Conservation (phyloP, 2,329 filamentous ascomycete genomes). For the Apiospora rasikravindrae region DNA sequence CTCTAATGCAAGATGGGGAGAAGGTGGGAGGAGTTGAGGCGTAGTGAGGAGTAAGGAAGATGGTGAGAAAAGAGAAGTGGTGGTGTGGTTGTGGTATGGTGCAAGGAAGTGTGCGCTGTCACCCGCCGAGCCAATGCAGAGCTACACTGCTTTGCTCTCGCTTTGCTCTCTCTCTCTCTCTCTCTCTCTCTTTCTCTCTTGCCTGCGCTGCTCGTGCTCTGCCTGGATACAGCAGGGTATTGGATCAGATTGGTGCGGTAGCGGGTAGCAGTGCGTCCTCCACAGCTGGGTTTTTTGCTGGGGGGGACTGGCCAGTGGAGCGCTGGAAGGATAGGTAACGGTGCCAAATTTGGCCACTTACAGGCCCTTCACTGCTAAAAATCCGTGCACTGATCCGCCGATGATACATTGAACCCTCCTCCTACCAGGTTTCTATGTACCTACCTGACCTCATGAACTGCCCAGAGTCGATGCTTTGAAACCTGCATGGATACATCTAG, state of each 20-base stretch:
- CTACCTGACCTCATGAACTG: not conserved
- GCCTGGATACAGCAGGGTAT: not conserved
- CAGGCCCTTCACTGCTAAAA: constrained; percentile 1
- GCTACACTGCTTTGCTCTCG: not conserved
- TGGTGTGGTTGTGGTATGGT: constrained; percentile 17
- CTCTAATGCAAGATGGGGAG: constrained; percentile 8
- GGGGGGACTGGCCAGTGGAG: not conserved
- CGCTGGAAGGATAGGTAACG: not conserved
- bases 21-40: constrained; percentile 9
- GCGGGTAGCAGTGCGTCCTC: constrained; percentile 9
- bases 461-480: not conserved
- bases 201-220: not conserved
- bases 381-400: constrained; percentile 14
- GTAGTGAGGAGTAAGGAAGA: constrained; percentile 17
- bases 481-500: not conserved
- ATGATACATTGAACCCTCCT: constrained; percentile 8
- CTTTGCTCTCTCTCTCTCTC: not conserved
- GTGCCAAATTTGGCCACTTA: not conserved
- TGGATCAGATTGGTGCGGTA: constrained; percentile 14
- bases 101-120: constrained; percentile 14
- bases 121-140: not conserved
- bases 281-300: constrained; percentile 15
- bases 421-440: not conserved
- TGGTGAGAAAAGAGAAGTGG: constrained; percentile 16
- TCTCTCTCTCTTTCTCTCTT: too few species aligned